A percentile compares a stretch with the other conserved stretches of the same genome.
phyloP scores from a whole-genome alignment of 2,329 filamentous ascomycete genomes.

The Colletotrichum coccodes region DNA sequence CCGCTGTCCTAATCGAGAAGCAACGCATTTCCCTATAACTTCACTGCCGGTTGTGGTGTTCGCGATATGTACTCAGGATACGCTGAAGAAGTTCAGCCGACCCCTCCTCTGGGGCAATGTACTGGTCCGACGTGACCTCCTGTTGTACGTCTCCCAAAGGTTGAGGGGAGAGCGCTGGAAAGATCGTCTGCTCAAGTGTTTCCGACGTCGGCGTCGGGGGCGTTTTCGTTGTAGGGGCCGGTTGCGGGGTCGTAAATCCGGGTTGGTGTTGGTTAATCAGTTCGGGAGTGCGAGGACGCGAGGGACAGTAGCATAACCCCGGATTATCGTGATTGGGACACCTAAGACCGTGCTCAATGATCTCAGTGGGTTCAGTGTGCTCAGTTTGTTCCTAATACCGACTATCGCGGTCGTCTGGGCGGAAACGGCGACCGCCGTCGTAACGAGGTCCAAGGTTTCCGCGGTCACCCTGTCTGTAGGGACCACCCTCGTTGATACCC shows the following conservation, averaged over 20 bases:
- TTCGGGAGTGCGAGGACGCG: neutral
- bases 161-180: neutral
- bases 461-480: conserved; percentile 35
- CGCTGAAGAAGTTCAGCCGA: neutral
- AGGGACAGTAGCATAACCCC: neutral
- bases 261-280: neutral
- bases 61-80: neutral
- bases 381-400: neutral
- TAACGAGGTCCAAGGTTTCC: conserved; percentile 34
- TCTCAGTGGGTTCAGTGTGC: neutral
- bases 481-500: conserved; percentile 34
- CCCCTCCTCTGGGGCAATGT: neutral
- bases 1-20: too few species aligned
- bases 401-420: conserved; percentile 31
- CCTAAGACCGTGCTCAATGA: neutral
- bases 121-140: too few species aligned
- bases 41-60: neutral
- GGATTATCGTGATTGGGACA: neutral
- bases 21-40: neutral
- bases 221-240: neutral
- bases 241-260: neutral
- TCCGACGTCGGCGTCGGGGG: neutral
- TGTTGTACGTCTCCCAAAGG: too few species aligned
- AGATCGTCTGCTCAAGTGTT: neutral
- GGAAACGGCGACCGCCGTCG: conserved; percentile 33